Base-by-base conservation (phyloP, 2,329 filamentous ascomycete genomes). In the Alternaria longipes region DNA sequence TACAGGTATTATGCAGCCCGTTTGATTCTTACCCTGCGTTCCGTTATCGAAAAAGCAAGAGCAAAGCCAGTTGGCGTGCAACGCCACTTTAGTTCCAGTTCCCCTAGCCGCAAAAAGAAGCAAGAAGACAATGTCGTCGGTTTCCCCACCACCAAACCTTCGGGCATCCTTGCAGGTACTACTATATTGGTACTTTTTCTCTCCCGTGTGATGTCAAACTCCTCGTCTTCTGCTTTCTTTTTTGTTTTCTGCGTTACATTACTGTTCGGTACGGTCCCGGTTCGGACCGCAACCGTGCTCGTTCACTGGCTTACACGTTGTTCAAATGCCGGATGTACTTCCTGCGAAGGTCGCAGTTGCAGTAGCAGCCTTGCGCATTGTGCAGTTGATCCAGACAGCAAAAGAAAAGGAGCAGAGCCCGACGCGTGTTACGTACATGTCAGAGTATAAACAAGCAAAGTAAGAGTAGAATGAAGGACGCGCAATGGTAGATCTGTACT, bases 21-120 rank as follows among this genome's bases (percentile, higher is more conserved):
- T 50, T 50, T 50, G n/a, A 50, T 36, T 50, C 40, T 38, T 14
- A 50, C 46, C 46, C 46, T 50, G 46, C 46, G 32, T 50, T 38
- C 30, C 46, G 46, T 24, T 34, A 14, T 36, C 32, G 46, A 38
- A 50, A 50, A 50, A 50, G 46, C 46, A 50, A 50, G 16, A 18
- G 6, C 20, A 12, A 11, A 16, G 30, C 46, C 22, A 24, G 40
- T 9, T 24, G 20, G 12, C 20, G 20, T 38, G 18, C 30, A 26
- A 36, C 46, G 46, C 46, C 46, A 50, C 46, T 36, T 26, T 38
- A 24, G 20, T n/a, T 22, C 34, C 20, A 34, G 32, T 9, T n/a
- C 34, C 20, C 22, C 11, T 50, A 36, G 46, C 46, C 46, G 46
- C 46, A 50, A 36, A 36, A 50, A 50, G 46, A 50, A 50, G 46